Evolutionary conservation across 164 flowering plant genomes (phyloP).

Genomic region (Cinnamomum chago): DNA sequence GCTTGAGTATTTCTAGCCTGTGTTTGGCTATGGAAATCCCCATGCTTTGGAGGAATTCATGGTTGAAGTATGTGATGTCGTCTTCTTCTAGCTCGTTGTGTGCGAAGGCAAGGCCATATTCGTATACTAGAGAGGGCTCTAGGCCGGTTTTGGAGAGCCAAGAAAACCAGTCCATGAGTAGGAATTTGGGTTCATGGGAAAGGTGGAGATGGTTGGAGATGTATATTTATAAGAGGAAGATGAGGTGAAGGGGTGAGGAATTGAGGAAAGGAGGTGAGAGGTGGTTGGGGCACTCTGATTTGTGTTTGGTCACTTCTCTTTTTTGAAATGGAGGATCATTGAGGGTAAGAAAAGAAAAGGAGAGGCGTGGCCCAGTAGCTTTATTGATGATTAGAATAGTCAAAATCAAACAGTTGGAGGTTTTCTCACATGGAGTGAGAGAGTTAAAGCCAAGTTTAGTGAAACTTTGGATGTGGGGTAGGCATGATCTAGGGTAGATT

Average conservation of each 20-base stretch:
- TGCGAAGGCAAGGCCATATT: slow-evolving; percentile 57
- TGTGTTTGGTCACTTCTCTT: not conserved
- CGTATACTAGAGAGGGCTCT: slow-evolving; percentile 50
- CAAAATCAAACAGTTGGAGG: too few relatives aligned
- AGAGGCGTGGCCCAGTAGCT: not conserved
- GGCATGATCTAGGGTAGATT: too few relatives aligned
- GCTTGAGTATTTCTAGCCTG: slow-evolving; percentile 79
- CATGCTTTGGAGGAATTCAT: slow-evolving; percentile 81
- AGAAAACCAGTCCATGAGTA: slow-evolving; percentile 68
- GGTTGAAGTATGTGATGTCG: slow-evolving; percentile 65
- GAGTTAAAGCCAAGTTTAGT: too few relatives aligned
- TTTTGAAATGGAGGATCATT: slow-evolving; percentile 2
- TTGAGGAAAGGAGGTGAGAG: not conserved
- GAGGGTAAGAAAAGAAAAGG: not conserved
- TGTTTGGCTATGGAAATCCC: slow-evolving; percentile 82
- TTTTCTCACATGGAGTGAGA: too few relatives aligned
- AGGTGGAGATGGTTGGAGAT: not conserved
- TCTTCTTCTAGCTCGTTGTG: slow-evolving; percentile 69
- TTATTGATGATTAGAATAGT: too few relatives aligned
- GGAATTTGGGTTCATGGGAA: not conserved
- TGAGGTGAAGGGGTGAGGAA: not conserved
- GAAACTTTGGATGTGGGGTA: too few relatives aligned
- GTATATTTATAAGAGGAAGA: not conserved
- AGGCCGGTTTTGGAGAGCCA: slow-evolving; percentile 69
- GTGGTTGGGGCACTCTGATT: slow-evolving; percentile 4